Base-by-base conservation (phyloP, 2,329 filamentous ascomycete genomes). In the Septoria petroselini region DNA sequence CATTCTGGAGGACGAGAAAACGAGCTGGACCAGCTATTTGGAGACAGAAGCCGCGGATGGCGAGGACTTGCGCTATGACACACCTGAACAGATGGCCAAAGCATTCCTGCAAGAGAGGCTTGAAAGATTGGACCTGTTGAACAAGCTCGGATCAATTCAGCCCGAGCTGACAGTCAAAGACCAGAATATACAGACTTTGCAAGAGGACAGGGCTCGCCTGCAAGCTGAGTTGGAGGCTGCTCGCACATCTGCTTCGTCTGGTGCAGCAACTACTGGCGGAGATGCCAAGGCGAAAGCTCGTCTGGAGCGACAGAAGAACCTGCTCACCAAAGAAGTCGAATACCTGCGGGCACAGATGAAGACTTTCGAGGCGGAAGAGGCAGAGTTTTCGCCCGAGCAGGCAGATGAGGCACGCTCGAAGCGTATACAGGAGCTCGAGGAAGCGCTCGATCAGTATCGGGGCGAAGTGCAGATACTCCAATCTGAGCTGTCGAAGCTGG, bases 261-360 rank as follows among this genome's bases (percentile, higher is more conserved):
- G 44, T 4, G 70, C 73, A 1, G 71, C 71, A 3, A 59, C 60
- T 9, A 57, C 62, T 18, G 76, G 72, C 15, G 73, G 76, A 12
- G 86, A 88, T 62, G 86, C 66, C 54, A 80, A 90, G 70, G 78
- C 80, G 1, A 84, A 83, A 35, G 74, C 86, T 45, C 81, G 93
- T 25, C 73, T 96, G 0, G 91, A 98, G 62, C 80, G 93, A 51
- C 91, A 97, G 66, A 86, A 88, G 50, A 81, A 79, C 1, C 78
- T 98, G 6, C 89, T 91, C 0, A 78, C 89, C 18, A 96, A 96
- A 65, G 94, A 98, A 67, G 88, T 93, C 0, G 91, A 96, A 59
- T 95, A 95, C 66, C 78, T 98, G 5, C 86, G 93, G 17, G 91
- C 89, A 0, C 93, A 98, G 68, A 78, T 97, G 47, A 91, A 91